A percentile compares a stretch with the other conserved stretches of the same genome.
Conservation (phyloP, 345 rosid genomes). For the Excoecaria agallocha region DNA sequence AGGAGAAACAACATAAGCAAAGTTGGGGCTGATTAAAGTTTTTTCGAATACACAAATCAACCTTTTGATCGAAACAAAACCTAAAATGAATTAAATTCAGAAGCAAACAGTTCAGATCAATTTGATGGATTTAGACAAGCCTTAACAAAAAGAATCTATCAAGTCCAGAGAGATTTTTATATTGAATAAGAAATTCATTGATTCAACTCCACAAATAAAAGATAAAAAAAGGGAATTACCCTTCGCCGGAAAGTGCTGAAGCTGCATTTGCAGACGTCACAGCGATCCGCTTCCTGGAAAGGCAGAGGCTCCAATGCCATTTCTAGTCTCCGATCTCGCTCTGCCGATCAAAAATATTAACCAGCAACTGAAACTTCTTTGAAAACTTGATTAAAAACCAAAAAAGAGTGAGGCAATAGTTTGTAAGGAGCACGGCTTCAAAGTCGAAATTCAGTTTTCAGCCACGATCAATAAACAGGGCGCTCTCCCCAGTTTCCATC, state of each 20-base stretch:
- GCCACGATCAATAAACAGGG: background rate
- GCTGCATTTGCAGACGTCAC: slow-evolving; percentile 78
- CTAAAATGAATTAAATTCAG: background rate
- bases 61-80: background rate
- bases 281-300: slow-evolving; percentile 64
- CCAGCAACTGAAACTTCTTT: background rate
- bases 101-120: background rate
- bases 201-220: background rate
- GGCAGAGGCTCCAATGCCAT: slow-evolving; percentile 63
- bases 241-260: slow-evolving; percentile 74
- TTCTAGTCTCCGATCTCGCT: slow-evolving; percentile 9
- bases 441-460: background rate
- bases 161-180: background rate
- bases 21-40: background rate
- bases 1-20: background rate
- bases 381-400: no score
- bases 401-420: background rate
- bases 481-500: no score
- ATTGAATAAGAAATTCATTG: background rate
- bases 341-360: background rate
- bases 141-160: background rate
- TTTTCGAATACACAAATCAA: background rate
- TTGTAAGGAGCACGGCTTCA: background rate
- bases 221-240: slow-evolving; percentile 29
- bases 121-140: background rate